Conservation (phyloP, 768 basidiomycete species). For the Asterophora parasitica region DNA sequence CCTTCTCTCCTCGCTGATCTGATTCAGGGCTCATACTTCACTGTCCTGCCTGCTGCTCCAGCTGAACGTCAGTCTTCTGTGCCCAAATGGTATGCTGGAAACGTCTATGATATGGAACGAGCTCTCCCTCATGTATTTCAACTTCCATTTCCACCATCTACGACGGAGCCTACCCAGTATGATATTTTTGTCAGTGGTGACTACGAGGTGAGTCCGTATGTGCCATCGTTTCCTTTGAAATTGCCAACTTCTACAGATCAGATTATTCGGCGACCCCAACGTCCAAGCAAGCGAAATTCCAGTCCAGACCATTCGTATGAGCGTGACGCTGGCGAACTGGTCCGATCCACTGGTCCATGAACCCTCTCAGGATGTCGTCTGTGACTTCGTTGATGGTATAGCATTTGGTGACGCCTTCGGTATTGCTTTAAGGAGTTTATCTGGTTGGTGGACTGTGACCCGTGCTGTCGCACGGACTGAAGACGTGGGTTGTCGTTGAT, state of each 20-base stretch:
- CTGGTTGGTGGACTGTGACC: slow-evolving; percentile 53
- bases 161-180: slow-evolving; percentile 44
- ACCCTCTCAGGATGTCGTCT: slow-evolving; percentile 48
- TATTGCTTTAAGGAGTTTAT: slow-evolving; percentile 50
- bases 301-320: slow-evolving; percentile 49
- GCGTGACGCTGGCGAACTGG: slow-evolving; percentile 36
- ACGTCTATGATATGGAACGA: slow-evolving; percentile 70
- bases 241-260: slow-evolving; percentile 44
- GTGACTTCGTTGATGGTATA: slow-evolving; percentile 71
- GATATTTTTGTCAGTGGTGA: slow-evolving; percentile 74
- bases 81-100: slow-evolving; percentile 74
- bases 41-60: slow-evolving; percentile 50
- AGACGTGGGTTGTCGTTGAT: slow-evolving; percentile 8
- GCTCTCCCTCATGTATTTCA: slow-evolving; percentile 43
- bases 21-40: slow-evolving; percentile 71
- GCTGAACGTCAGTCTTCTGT: slow-evolving; percentile 16
- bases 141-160: slow-evolving; percentile 44
- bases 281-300: slow-evolving; percentile 40
- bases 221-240: neutral
- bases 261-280: slow-evolving; percentile 77
- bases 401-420: slow-evolving; percentile 72
- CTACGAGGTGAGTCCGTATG: slow-evolving; percentile 56
- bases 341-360: slow-evolving; percentile 33
- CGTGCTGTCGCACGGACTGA: slow-evolving; percentile 16
- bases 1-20: slow-evolving; percentile 59